Base-by-base conservation (phyloP, 2,329 filamentous ascomycete species). In the Phialophora expanda region DNA sequence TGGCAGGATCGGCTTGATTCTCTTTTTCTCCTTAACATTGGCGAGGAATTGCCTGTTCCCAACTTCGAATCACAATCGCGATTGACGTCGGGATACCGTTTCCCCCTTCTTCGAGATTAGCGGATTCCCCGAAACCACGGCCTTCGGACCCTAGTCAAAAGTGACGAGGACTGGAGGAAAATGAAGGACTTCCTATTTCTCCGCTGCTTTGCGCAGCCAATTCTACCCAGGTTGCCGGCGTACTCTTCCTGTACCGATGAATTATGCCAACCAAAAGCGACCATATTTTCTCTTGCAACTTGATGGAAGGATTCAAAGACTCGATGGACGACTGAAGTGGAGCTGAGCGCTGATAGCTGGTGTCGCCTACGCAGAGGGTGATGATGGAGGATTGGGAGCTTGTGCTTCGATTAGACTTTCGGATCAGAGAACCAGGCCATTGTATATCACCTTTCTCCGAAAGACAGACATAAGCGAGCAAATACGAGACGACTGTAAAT, bases 401-500 rank as follows among this genome's bases (percentile, higher is more conserved):
- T 51, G 48, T 59, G 56, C 56, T 50, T 50, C 50, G 41, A 59
- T 30, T 59, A 59, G 56, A 59, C 56, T 34, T 59, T 59, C 56
- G 56, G 56, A 50, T 26, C 41, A 44, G 46, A 59, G 56, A 41
- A 50, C 24, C 14, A 44, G 56, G 56, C n/a, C 38, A 48, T 59
- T 59, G 56, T 59, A 59, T 59, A 59, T 59, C 56, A 59, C 56
- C 46, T 50, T 48, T 48, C 48, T 59, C 56, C 56, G 56, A 59
- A 59, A 59, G 56, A 58, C 9, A 58, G 56, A 59, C 56, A 59
- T 59, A 59, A 46, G 44, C 56, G 41, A 58, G 56, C 56, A 59
- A 46, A 59, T 46, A 46, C 46, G 41, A 46, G 24, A 59, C 46
- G 41, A 50, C 41, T 59, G 56, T 59, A 59, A 50, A 59, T 59